These are phyloP conservation scores for Magnusiomyces paraingens DNA, from an alignment of 1,139 yeast genomes.

Conservation along the genomic window DNA sequence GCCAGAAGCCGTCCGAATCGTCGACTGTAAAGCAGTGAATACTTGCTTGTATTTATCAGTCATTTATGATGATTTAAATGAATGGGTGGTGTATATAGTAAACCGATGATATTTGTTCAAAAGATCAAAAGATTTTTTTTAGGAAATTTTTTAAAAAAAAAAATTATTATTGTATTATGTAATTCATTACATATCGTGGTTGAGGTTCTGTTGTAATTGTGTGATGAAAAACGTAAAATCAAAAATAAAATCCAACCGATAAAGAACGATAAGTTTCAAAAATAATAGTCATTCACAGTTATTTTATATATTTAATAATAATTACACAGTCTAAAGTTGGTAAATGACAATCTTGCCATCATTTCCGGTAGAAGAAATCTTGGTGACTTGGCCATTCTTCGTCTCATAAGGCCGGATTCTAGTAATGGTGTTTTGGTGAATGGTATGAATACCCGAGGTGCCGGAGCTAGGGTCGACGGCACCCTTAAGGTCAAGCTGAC, in stretches of 20 bases:
- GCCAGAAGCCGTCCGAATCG: conserved; percentile 65
- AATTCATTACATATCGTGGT: no score
- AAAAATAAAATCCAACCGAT: no score
- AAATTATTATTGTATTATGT: no score
- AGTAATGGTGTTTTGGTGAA: conserved; percentile 88
- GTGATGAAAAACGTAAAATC: no score
- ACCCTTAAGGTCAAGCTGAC: conserved; percentile 93
- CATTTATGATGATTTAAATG: conserved; percentile 5
- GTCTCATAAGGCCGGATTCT: conserved; percentile 47
- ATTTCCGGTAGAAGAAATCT: conserved; percentile 69
- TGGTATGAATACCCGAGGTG: conserved; percentile 56
- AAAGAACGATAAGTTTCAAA: no score
- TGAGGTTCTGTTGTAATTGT: no score
- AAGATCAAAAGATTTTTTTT: not conserved
- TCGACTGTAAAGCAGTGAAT: conserved; percentile 25
- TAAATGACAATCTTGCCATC: conserved; percentile 86
- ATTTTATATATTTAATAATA: no score
- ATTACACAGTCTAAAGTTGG: conserved; percentile 6
- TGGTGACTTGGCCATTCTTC: conserved; percentile 39
- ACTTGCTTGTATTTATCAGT: conserved; percentile 22
- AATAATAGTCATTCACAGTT: no score
- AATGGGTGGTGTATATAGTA: no score
- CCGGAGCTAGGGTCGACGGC: conserved; percentile 47
- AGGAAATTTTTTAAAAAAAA: no score
- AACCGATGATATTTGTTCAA: not conserved